Conservation (phyloP, 2,329 filamentous ascomycete genomes). For the Trichoderma sp. region DNA sequence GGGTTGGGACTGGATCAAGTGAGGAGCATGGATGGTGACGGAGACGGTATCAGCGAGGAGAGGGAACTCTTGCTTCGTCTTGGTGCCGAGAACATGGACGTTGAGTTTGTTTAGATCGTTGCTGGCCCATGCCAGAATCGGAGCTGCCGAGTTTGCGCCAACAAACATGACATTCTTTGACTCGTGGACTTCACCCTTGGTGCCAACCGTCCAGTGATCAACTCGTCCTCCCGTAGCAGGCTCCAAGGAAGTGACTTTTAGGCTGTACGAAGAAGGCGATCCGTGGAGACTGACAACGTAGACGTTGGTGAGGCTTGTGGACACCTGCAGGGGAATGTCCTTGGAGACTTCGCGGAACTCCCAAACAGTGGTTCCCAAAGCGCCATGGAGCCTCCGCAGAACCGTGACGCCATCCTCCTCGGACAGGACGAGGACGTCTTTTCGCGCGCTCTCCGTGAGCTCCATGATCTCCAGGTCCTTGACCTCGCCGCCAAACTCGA, state of each 20-base stretch:
- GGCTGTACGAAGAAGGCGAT: conserved; percentile 67
- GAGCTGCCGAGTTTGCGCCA: conserved; percentile 72
- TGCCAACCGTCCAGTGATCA: conserved; percentile 70
- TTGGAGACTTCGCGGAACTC: conserved; percentile 69
- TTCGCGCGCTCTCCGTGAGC: conserved; percentile 62
- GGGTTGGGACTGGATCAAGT: conserved; percentile 67
- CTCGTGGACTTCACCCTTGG: conserved; percentile 71
- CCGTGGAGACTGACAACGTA: conserved; percentile 78
- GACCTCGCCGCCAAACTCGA: conserved; percentile 58
- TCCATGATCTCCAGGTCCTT: conserved; percentile 78
- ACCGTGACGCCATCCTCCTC: conserved; percentile 58
- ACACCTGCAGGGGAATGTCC: conserved; percentile 73
- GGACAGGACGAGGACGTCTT: conserved; percentile 72
- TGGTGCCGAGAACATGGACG: conserved; percentile 69
- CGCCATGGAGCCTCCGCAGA: conserved; percentile 72
- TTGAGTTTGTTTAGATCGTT: conserved; percentile 62
- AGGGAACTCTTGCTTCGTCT: conserved; percentile 56
- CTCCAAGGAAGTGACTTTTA: conserved; percentile 76
- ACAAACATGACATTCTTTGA: conserved; percentile 70
- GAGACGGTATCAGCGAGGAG: conserved; percentile 50
- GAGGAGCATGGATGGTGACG: conserved; percentile 73
- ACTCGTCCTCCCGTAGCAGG: conserved; percentile 69
- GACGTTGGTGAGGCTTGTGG: conserved; percentile 68
- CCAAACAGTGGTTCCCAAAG: conserved; percentile 75
- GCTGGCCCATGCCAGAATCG: conserved; percentile 76